phyloP scores from a whole-genome alignment of 1,284 basidiomycete species.

The Golubevia pallescens region DNA sequence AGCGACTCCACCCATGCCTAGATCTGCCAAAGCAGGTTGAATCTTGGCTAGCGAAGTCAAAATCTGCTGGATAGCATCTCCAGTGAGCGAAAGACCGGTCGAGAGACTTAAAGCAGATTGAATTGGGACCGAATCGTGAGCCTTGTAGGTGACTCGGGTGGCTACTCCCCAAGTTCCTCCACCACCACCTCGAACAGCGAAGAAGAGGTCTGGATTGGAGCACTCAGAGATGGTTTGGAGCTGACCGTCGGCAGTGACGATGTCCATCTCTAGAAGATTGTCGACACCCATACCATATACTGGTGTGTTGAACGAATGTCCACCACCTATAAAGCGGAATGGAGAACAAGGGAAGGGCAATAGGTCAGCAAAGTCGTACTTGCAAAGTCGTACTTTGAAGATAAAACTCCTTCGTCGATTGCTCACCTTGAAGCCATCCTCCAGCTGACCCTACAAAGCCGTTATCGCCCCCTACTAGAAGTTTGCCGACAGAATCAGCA shows the following conservation, averaged over 20 bases:
- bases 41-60: background rate
- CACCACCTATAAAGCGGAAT: background rate
- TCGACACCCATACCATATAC: background rate
- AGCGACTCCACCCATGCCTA: background rate
- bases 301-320: background rate
- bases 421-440: background rate
- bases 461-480: background rate
- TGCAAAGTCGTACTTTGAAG: too few relatives aligned
- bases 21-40: background rate
- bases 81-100: background rate
- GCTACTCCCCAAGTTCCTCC: slow-evolving; percentile 1
- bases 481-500: background rate
- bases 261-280: background rate
- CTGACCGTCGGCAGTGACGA: background rate
- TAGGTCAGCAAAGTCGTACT: background rate
- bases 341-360: background rate
- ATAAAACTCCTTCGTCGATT: too few relatives aligned
- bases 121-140: background rate
- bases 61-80: background rate
- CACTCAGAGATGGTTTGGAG: background rate
- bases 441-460: background rate
- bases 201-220: slow-evolving; percentile 2
- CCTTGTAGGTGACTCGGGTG: slow-evolving; percentile 3
- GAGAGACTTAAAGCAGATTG: background rate
- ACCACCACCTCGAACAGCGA: background rate